Base-by-base conservation (phyloP, 75 land plant genomes). In the Selaginella moellendorffii region DNA sequence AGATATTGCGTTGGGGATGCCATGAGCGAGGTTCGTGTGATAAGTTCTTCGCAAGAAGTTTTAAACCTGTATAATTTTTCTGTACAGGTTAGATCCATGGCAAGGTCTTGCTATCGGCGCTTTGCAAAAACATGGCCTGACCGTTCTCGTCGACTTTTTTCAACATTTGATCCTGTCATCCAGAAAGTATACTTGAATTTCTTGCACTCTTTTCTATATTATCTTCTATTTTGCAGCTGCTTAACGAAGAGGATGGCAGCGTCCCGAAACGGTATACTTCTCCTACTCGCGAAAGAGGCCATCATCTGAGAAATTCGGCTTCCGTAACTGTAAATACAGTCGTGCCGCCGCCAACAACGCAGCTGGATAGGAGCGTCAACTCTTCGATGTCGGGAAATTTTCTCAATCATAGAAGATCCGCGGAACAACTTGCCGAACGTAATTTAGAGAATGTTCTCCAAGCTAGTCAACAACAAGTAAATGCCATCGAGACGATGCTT, bases 11-110 rank as follows among this genome's bases (percentile, higher is more conserved):
- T 91, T 20, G 88, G 79, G 27, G 99, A 95, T 86, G 99, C 99
- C 30, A 86, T 95, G 86, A 86, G 99, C 73, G 99, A 95, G 97
- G 99, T n/a, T n/a, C n/a, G n/a, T n/a, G n/a, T n/a, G n/a, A n/a
- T 90, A 69, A 31, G n/a, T n/a, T n/a, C n/a, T n/a, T n/a, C n/a
- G n/a, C n/a, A n/a, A n/a, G n/a, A n/a, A n/a, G n/a, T n/a, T n/a
- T n/a, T n/a, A n/a, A n/a, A n/a, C n/a, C n/a, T n/a, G n/a, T n/a
- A n/a, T n/a, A n/a, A n/a, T n/a, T n/a, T n/a, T n/a, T 93, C 58
- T 24, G 26, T 80, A 63, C 69, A 95, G 99, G 99, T 95, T 22
- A 78, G 99, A 28, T 79, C 97, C 5, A 84, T 79, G 67, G 97
- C 99, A 36, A 75, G 99, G 71, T 74, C 79, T 52, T 95, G 97